Percentiles rank a stretch among this genome's conserved stretches.
phyloP scores from a whole-genome alignment of 2,329 filamentous ascomycete genomes.

The Sclerotinia borealis region DNA sequence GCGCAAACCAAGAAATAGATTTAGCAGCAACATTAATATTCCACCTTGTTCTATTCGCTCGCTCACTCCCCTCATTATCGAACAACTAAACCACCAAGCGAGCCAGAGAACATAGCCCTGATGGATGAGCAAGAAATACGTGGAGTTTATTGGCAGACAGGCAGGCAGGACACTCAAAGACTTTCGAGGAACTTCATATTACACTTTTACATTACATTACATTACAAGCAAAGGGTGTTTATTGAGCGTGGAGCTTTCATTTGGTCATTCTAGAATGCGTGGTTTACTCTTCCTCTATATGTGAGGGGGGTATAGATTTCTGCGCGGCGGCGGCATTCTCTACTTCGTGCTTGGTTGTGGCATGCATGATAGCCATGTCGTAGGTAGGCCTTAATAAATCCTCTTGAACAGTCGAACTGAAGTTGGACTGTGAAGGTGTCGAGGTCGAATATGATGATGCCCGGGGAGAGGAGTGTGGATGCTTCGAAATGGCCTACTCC shows the following conservation, averaged over 20 bases:
- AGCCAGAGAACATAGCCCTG: too few species aligned
- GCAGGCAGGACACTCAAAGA: neutral
- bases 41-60: too few species aligned
- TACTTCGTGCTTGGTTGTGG: neutral
- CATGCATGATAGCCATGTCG: neutral
- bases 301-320: neutral
- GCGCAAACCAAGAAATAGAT: conserved; percentile 5
- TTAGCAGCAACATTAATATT: too few species aligned
- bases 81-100: too few species aligned
- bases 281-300: too few species aligned
- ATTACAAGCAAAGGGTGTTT: neutral
- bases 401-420: neutral
- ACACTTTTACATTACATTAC: neutral
- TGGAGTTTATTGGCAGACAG: neutral
- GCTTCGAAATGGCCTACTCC: neutral
- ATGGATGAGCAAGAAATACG: neutral
- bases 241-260: too few species aligned
- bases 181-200: neutral
- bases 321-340: too few species aligned
- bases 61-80: too few species aligned
- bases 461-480: neutral
- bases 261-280: too few species aligned
- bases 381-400: neutral
- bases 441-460: neutral
- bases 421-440: neutral